phyloP scores from a whole-genome alignment of 2,329 filamentous ascomycete genomes.

The Fusarium austroafricanum region DNA sequence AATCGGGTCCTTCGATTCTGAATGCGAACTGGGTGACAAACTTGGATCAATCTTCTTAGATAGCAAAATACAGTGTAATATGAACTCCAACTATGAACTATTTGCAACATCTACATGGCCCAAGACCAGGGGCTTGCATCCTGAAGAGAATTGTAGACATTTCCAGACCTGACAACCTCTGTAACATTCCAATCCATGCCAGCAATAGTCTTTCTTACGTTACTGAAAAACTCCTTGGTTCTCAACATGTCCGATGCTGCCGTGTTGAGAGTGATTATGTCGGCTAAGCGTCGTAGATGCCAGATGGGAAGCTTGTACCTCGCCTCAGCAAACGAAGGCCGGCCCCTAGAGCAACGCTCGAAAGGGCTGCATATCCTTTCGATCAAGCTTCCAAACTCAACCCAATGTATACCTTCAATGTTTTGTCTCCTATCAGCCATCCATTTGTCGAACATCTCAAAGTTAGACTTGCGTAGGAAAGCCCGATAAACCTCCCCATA shows the following conservation, averaged over 20 bases:
- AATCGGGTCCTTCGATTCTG: background rate
- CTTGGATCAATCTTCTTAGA: background rate
- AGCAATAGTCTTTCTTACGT: conserved; percentile 8
- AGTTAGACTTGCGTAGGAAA: background rate
- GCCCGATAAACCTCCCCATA: conserved; percentile 15
- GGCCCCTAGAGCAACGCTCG: conserved; percentile 5
- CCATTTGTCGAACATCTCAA: conserved; percentile 7
- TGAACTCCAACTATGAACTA: background rate
- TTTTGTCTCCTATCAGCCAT: conserved; percentile 9
- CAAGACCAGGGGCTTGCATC: conserved; percentile 17
- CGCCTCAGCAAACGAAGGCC: background rate
- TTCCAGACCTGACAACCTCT: conserved; percentile 3
- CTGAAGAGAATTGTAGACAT: conserved; percentile 3
- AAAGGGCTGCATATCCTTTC: conserved; percentile 2
- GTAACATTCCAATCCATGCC: background rate
- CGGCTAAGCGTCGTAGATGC: background rate
- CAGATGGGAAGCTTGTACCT: background rate
- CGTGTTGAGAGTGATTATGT: conserved; percentile 9
- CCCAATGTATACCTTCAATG: conserved; percentile 9
- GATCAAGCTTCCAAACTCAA: conserved; percentile 13
- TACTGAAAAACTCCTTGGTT: background rate
- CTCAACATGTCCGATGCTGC: background rate
- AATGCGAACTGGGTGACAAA: background rate
- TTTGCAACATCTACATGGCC: background rate
- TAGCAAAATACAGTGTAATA: background rate